Conservation (phyloP, 345 rosid genomes). For the Iberis pinnata region DNA sequence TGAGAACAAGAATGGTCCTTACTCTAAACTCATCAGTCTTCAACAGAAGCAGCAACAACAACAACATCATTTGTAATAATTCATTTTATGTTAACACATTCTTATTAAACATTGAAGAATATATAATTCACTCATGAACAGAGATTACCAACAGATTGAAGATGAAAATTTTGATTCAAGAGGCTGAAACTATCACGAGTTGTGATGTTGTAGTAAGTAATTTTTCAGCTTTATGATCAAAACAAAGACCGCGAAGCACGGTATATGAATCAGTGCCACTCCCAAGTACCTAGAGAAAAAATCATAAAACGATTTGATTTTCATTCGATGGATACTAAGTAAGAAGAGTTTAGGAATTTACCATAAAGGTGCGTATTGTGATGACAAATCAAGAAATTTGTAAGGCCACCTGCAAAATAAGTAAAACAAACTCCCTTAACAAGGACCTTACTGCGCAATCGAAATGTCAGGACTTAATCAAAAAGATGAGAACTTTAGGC, state of each 20-base stretch:
- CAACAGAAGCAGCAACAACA: slow-evolving; percentile 50
- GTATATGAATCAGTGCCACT: slow-evolving; percentile 58
- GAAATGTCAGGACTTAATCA: no score
- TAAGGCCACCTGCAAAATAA: no score
- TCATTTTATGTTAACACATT: no score
- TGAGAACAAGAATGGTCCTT: slow-evolving; percentile 62
- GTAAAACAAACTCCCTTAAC: no score
- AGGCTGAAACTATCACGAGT: slow-evolving; percentile 5
- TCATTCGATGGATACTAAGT: neutral
- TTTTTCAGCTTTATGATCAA: slow-evolving; percentile 53
- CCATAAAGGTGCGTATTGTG: no score
- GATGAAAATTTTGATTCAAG: neutral
- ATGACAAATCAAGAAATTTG: no score
- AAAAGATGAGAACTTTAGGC: no score
- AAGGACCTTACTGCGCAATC: no score
- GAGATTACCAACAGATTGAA: neutral
- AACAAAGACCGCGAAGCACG: slow-evolving; percentile 63
- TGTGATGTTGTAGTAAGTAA: slow-evolving; percentile 35
- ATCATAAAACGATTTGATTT: neutral
- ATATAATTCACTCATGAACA: neutral
- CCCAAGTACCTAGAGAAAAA: slow-evolving; percentile 59
- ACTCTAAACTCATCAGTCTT: slow-evolving; percentile 63
- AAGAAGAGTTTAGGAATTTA: neutral
- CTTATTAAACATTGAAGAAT: no score
- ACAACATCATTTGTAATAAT: neutral